These are phyloP conservation scores for Millerozyma miso DNA, from an alignment of 805 yeast species.

Conservation along the genomic window DNA sequence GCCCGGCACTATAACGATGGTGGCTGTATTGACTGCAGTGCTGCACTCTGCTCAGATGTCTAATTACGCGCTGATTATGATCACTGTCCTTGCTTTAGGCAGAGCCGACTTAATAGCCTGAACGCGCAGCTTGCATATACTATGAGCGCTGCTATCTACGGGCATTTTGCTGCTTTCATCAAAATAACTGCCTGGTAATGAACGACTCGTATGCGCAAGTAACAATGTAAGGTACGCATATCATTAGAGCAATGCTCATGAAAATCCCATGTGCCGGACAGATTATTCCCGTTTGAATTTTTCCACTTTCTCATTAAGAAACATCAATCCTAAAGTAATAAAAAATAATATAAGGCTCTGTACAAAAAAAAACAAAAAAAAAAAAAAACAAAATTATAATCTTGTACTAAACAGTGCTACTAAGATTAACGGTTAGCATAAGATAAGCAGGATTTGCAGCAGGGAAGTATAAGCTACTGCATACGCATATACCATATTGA, in stretches of 20 bases:
- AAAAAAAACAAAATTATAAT: not conserved
- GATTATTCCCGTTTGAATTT: not conserved
- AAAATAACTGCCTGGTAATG: not conserved
- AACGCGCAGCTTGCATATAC: not conserved
- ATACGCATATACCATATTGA: not conserved
- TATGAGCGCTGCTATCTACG: not conserved
- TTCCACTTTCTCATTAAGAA: not conserved
- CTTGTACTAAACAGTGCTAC: not conserved
- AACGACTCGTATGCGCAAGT: not conserved
- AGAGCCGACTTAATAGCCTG: not conserved
- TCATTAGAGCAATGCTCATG: not conserved
- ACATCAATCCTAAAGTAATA: not conserved
- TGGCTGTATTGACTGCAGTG: not conserved
- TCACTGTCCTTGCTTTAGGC: not conserved
- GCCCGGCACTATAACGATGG: not conserved
- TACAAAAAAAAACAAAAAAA: not conserved
- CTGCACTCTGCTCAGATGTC: not conserved
- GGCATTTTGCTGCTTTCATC: not conserved
- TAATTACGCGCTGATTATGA: not conserved
- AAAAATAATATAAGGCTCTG: too few relatives aligned
- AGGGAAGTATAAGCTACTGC: not conserved
- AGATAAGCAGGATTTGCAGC: not conserved
- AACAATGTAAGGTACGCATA: not conserved
- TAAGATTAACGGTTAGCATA: not conserved
- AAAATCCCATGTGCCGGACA: not conserved